Evolutionary conservation across 129 eudicot genomes (phyloP).

Genomic region (Silybum marianum): DNA sequence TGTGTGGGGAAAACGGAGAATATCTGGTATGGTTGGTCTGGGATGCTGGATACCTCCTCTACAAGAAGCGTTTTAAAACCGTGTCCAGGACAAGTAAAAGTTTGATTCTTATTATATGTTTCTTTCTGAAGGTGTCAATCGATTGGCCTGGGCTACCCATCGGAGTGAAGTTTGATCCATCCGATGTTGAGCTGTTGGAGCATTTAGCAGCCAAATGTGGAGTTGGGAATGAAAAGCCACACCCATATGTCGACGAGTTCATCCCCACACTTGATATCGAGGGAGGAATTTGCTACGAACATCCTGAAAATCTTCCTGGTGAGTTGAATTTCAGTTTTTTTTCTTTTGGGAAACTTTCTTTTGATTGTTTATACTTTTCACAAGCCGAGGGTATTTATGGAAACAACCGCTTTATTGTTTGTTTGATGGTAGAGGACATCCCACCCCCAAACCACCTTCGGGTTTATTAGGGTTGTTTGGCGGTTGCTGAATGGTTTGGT

Average conservation of each 20-base stretch:
- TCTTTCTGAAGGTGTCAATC: constrained; percentile 53
- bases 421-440: too few relatives aligned
- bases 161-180: constrained; percentile 92
- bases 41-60: too few relatives aligned
- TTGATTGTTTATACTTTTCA: background rate
- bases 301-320: constrained; percentile 98
- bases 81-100: background rate
- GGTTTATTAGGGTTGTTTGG: too few relatives aligned
- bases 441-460: too few relatives aligned
- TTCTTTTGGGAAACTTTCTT: background rate
- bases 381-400: too few relatives aligned
- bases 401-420: too few relatives aligned
- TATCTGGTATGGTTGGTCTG: too few relatives aligned
- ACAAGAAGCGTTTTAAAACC: too few relatives aligned
- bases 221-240: constrained; percentile 46
- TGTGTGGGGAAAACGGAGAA: too few relatives aligned
- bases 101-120: background rate
- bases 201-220: constrained; percentile 82
- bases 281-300: constrained; percentile 77
- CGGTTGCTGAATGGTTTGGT: too few relatives aligned
- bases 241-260: constrained; percentile 67
- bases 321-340: constrained; percentile 7
- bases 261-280: constrained; percentile 68
- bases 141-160: constrained; percentile 87
- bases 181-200: constrained; percentile 75